These are phyloP conservation scores for Colletotrichum graminicola DNA, from an alignment of 2,329 filamentous ascomycete genomes.

Conservation along the genomic window DNA sequence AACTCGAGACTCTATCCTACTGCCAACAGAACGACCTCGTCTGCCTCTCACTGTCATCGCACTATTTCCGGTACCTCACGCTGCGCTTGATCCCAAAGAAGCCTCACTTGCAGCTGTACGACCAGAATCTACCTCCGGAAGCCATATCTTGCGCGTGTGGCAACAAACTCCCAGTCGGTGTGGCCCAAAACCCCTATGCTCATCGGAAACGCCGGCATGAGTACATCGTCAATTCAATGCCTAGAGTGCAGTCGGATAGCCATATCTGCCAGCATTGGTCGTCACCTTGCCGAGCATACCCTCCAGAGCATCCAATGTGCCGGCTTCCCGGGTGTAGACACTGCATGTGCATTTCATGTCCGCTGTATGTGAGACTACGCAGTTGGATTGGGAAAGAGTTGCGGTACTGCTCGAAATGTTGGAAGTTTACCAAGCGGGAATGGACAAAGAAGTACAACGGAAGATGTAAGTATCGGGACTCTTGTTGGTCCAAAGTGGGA, in stretches of 20 bases:
- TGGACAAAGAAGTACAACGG: slow-evolving; percentile 14
- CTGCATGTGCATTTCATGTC: slow-evolving; percentile 26
- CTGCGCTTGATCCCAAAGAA: not conserved
- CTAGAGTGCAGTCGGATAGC: too few species aligned
- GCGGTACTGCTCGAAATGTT: slow-evolving; percentile 16
- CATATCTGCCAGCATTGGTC: not conserved
- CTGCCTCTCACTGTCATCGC: slow-evolving; percentile 22
- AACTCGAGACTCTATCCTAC: not conserved
- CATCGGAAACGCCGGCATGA: not conserved
- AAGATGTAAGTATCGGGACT: slow-evolving; percentile 20
- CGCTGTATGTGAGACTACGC: slow-evolving; percentile 3
- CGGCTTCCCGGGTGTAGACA: slow-evolving; percentile 13
- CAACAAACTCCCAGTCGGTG: not conserved
- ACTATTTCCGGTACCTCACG: not conserved
- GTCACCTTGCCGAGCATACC: not conserved
- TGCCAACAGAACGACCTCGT: slow-evolving; percentile 17
- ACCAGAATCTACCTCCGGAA: not conserved
- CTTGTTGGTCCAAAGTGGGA: rapidly evolving
- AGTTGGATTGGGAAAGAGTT: not conserved
- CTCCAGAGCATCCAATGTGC: not conserved
- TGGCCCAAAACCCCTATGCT: not conserved
- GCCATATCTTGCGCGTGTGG: not conserved
- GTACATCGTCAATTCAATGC: not conserved
- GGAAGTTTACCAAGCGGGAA: slow-evolving; percentile 17
- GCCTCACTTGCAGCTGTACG: not conserved